phyloP scores from a whole-genome alignment of 345 rosid genomes.

The Brassica rapa region DNA sequence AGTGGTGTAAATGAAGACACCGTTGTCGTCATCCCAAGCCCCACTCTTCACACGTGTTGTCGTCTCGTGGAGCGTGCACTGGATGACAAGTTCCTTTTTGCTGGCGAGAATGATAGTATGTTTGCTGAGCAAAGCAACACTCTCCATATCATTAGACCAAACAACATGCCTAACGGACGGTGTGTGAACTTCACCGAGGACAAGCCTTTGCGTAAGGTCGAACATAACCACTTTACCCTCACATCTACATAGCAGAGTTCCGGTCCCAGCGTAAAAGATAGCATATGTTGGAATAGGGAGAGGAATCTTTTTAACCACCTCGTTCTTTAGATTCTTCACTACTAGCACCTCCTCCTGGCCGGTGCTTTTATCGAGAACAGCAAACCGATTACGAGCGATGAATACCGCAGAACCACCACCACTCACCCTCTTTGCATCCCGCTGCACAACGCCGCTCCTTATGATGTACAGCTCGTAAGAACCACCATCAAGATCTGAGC shows the following conservation, averaged over 20 bases:
- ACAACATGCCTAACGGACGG: constrained; percentile 78
- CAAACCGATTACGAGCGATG: constrained; percentile 89
- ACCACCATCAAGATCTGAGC: constrained; percentile 96
- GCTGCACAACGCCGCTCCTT: constrained; percentile 42
- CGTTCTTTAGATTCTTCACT: constrained; percentile 85
- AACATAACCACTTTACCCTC: constrained; percentile 88
- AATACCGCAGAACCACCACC: constrained; percentile 94
- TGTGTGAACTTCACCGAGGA: constrained; percentile 85
- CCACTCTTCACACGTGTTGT: constrained; percentile 94
- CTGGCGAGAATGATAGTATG: constrained; percentile 84
- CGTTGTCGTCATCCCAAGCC: constrained; percentile 97
- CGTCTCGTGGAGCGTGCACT: constrained; percentile 92
- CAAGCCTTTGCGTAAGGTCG: constrained; percentile 93
- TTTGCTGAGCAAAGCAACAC: constrained; percentile 92
- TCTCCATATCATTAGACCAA: constrained; percentile 98
- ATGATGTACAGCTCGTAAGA: constrained; percentile 85
- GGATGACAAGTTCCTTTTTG: constrained; percentile 76
- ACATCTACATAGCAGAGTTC: constrained; percentile 82
- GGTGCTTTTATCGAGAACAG: constrained; percentile 90
- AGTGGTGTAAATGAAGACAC: constrained; percentile 45
- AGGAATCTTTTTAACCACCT: constrained; percentile 75
- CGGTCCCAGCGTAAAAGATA: constrained; percentile 92
- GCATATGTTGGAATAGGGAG: constrained; percentile 83
- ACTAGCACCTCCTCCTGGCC: constrained; percentile 67
- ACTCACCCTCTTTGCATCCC: constrained; percentile 81